Conservation (phyloP, 2,329 filamentous ascomycete species). For the Aspergillaceae sp. region DNA sequence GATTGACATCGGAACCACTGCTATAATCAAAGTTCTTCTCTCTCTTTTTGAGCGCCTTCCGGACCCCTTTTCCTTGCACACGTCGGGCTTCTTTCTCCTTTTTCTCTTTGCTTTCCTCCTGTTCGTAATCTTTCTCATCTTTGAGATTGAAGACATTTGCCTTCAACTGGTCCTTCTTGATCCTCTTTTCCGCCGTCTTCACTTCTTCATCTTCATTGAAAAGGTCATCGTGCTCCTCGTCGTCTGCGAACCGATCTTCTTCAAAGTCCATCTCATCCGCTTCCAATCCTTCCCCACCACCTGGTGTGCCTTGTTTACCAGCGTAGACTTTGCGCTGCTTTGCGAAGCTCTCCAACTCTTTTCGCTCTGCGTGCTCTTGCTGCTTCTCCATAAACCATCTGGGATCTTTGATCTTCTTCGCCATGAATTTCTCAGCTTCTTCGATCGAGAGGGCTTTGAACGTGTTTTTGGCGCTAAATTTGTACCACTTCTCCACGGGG, state of each 20-base stretch:
- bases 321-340: slow-evolving; percentile 40
- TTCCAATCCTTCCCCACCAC: slow-evolving; percentile 45
- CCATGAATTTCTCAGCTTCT: slow-evolving; percentile 76
- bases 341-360: slow-evolving; percentile 49
- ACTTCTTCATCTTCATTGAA: slow-evolving; percentile 78
- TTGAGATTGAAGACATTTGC: slow-evolving; percentile 78
- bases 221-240: slow-evolving; percentile 68
- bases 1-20: slow-evolving; percentile 55
- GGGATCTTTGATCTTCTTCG: slow-evolving; percentile 64
- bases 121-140: slow-evolving; percentile 61
- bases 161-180: slow-evolving; percentile 72
- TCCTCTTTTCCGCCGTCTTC: slow-evolving; percentile 61
- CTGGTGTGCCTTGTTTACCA: slow-evolving; percentile 37
- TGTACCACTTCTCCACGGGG: slow-evolving; percentile 93
- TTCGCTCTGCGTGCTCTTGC: slow-evolving; percentile 45
- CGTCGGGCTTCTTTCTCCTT: slow-evolving; percentile 59
- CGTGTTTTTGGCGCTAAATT: slow-evolving; percentile 45
- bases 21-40: slow-evolving; percentile 85
- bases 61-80: slow-evolving; percentile 64
- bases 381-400: slow-evolving; percentile 69
- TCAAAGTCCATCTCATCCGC: slow-evolving; percentile 60
- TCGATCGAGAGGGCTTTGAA: slow-evolving; percentile 73
- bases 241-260: slow-evolving; percentile 72
- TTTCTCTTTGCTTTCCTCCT: slow-evolving; percentile 57
- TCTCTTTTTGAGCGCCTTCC: slow-evolving; percentile 72